Evolutionary conservation across 306 rosid genomes (phyloP), one percentile per base, ranked within the genome.

Genomic region (Vigna unguiculata): DNA sequence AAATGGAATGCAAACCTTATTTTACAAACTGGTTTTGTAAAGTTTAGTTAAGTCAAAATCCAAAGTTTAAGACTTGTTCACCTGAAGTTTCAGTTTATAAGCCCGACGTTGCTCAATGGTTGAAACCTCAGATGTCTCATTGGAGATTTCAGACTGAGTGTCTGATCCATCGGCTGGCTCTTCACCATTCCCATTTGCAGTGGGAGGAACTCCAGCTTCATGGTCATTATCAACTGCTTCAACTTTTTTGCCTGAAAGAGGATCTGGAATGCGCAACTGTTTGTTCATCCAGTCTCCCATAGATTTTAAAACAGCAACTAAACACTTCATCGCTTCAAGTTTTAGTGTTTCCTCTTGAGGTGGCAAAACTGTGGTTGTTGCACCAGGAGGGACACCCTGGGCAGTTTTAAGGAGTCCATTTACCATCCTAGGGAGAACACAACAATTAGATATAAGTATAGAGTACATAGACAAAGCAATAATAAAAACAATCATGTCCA

Each of bases 351-450:
- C 91, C 84, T 93, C 99, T 84, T 96, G 99, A 63, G 91, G 93
- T 20, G 99, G 99, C 88, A 92, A 84, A 54, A 96, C 77, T 38
- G 97, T 83, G 76, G 98, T 93, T n/a, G 83, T 87, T 61, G 85
- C 94, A 86, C 97, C 98, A 64, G 98, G 96, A 73, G 98, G 96
- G 36, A 80, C 85, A 58, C 99, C 99, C 90, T 96, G 99, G 57
- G 99, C 98, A 53, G 99, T 96, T 85, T 96, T 96, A 85, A 96
- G 96, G 80, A 96, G 99, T 78, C 99, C 98, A 81, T 91, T 96
- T 63, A 96, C 99, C 99, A 93, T 93, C 92, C 99, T 96, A 85
- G 78, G 59, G 89, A 51, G 74, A 74, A 40, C 63, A 54, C 47
- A 73, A 69, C 80, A 65, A 40, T 55, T 34, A 73, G 45, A 76